These are phyloP conservation scores for Serendipita sp. DNA, from an alignment of 768 basidiomycete species.

Conservation along the genomic window DNA sequence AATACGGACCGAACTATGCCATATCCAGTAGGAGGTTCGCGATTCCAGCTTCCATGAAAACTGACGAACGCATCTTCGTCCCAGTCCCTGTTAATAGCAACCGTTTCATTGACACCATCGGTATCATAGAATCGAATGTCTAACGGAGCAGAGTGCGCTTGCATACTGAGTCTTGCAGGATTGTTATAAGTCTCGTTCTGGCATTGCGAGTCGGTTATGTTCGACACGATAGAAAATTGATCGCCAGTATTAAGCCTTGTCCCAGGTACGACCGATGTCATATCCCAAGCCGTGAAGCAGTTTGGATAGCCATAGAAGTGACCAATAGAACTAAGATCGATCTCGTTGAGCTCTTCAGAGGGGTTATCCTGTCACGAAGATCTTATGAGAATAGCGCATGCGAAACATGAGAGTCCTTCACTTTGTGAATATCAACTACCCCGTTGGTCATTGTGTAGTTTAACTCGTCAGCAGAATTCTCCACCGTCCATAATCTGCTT, in stretches of 20 bases:
- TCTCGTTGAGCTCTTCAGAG: background rate
- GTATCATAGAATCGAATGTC: slow-evolving; percentile 3
- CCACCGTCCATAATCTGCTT: background rate
- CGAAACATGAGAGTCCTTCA: background rate
- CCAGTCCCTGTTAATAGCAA: background rate
- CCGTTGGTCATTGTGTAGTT: background rate
- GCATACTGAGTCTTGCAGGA: background rate
- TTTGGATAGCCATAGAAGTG: background rate
- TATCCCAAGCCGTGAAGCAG: slow-evolving; percentile 3
- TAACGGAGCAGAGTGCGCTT: slow-evolving; percentile 6
- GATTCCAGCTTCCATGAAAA: slow-evolving; percentile 8
- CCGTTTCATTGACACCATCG: background rate
- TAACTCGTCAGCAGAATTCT: background rate
- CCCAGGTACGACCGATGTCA: background rate
- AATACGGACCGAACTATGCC: slow-evolving; percentile 1
- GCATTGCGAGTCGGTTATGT: background rate
- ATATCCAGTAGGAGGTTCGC: slow-evolving; percentile 6
- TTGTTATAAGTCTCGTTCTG: background rate
- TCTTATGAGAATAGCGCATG: background rate
- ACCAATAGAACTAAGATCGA: background rate
- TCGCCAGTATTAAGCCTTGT: background rate
- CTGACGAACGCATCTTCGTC: background rate
- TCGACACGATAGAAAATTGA: background rate
- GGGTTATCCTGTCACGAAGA: background rate
- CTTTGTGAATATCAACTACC: background rate